Base-by-base conservation (phyloP, 2,329 filamentous ascomycete species). In the Drechslerella coelobrocha region DNA sequence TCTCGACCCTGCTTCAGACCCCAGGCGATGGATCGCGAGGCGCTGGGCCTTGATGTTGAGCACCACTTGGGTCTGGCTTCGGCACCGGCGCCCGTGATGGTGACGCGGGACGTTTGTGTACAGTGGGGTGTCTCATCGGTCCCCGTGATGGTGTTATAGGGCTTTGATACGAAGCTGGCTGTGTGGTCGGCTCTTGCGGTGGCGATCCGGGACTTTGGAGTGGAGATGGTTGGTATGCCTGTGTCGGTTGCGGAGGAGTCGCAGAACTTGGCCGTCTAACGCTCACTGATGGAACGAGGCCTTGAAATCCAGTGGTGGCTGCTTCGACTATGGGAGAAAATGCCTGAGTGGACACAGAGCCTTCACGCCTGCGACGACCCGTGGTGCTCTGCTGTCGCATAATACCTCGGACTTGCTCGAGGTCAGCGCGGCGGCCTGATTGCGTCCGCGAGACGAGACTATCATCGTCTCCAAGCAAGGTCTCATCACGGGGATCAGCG, bases 381-480 rank as follows among this genome's bases (percentile, higher is more conserved):
- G 60, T 72, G n/a, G 61, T 72, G 51, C 68, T 72, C 45, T 72
- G 68, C 26, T 61, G 56, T 29, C 68, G 39, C 51, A 54, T 73
- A 50, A 74, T 65, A 21, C 66, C 61, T 24, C 68, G 68, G 50
- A 72, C 68, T 31, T 72, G 48, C 23, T 72, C 73, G 23, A 63
- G 53, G 43, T 68, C 24, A 21, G 37, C 23, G 54, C 37, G 54
- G 6, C 27, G 23, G 59, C 51, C 72, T 50, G 59, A 72, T 65
- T 68, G 75, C 79, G 47, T 81, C 78, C 72, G 66, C 39, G 66
- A 71, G 29, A 71, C 54, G 19, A 63, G 50, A 21, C 66, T 71
- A 34, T 45, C 66, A 37, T 63, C 66, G 19, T 71, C 66, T 84
- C 85, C 76, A 85, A 89, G 3, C 79, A 78, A 0, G 1, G 53